These are phyloP conservation scores for Neostapfia colusana DNA, from an alignment of 176 grass and related monocot genomes.

Conservation along the genomic window DNA sequence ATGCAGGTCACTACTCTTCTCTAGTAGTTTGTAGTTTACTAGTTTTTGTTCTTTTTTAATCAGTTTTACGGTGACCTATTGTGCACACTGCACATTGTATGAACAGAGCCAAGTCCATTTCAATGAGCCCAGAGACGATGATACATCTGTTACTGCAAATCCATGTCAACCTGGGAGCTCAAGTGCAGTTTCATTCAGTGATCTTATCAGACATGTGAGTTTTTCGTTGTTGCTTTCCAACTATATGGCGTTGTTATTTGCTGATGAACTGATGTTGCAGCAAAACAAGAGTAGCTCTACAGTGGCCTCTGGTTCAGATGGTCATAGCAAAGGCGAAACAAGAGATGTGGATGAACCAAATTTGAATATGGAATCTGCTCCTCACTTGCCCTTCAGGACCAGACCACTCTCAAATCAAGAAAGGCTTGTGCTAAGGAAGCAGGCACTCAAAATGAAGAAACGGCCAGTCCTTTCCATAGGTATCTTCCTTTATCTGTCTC, in stretches of 20 bases:
- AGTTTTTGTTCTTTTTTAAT: conserved; percentile 8
- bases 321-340: conserved; percentile 21
- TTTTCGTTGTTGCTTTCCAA: conserved; percentile 21
- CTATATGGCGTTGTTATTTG: conserved; percentile 1
- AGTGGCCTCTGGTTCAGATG: conserved; percentile 16
- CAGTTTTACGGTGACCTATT: conserved; percentile 35
- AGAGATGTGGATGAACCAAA: conserved; percentile 29
- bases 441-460: conserved; percentile 84
- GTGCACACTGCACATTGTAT: conserved; percentile 13
- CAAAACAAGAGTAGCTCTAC: conserved; percentile 40
- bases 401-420: conserved; percentile 80
- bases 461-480: conserved; percentile 53
- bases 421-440: conserved; percentile 86
- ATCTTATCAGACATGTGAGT: conserved; percentile 48
- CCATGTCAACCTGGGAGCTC: background rate
- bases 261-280: conserved; percentile 50
- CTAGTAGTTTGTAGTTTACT: conserved; percentile 1
- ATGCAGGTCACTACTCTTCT: conserved; percentile 27
- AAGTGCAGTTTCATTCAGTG: conserved; percentile 28
- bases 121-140: background rate
- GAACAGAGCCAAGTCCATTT: conserved; percentile 38
- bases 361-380: conserved; percentile 22
- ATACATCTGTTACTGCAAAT: conserved; percentile 10
- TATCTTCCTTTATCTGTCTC: conserved; percentile 2
- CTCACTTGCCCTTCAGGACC: conserved; percentile 49